phyloP scores from a whole-genome alignment of 208 protist species.

The Acanthamoeba royreba region DNA sequence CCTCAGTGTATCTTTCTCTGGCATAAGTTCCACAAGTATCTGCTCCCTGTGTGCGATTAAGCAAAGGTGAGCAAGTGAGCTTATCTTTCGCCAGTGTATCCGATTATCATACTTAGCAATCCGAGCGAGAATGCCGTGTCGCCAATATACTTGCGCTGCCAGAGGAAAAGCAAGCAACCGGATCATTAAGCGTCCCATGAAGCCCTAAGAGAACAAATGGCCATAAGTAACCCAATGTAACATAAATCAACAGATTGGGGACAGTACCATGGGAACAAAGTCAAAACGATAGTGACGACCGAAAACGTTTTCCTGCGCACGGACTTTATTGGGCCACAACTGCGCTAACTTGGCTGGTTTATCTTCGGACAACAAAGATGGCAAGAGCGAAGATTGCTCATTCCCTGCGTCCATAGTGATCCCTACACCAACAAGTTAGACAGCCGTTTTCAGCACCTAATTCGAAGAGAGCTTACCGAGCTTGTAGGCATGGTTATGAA shows the following conservation, averaged over 20 bases:
- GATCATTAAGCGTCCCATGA: conserved; percentile 12
- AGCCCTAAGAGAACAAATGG: background rate
- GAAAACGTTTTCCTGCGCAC: background rate
- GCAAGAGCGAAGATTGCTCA: background rate
- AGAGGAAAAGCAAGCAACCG: conserved; percentile 20
- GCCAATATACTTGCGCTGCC: background rate
- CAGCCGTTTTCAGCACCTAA: too few species aligned
- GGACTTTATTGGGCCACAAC: background rate
- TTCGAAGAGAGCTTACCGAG: too few species aligned
- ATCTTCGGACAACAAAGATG: background rate
- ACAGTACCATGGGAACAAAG: background rate
- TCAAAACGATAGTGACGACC: background rate
- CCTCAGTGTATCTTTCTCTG: background rate
- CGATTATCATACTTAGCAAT: background rate
- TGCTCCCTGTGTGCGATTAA: too few species aligned
- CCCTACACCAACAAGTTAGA: too few species aligned
- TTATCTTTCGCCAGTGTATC: background rate
- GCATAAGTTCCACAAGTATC: background rate
- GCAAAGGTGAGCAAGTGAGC: background rate
- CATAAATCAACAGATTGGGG: background rate
- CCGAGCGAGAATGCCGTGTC: background rate
- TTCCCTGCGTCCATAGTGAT: too few species aligned
- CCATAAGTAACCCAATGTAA: background rate
- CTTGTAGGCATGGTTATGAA: background rate
- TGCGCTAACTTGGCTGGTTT: background rate